Evolutionary conservation across 2,329 filamentous ascomycete species (phyloP).

Genomic region (Apiospora malaysiana): DNA sequence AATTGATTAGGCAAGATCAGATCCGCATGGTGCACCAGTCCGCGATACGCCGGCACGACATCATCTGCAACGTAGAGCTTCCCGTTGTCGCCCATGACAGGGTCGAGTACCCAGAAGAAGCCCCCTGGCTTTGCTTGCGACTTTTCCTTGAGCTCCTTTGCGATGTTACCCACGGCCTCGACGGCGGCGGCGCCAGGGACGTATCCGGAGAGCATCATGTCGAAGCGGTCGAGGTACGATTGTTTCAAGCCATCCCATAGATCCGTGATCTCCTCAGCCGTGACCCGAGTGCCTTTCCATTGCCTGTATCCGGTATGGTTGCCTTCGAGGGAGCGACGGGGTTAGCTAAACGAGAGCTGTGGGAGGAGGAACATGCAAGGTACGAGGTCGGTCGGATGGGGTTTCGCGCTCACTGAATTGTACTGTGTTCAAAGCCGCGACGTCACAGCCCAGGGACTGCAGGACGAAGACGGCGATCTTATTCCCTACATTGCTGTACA

Average conservation of each 20-base stretch:
- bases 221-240: slow-evolving; percentile 85
- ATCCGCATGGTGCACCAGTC: slow-evolving; percentile 80
- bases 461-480: slow-evolving; percentile 96
- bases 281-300: slow-evolving; percentile 82
- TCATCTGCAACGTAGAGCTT: slow-evolving; percentile 89
- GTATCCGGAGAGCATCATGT: slow-evolving; percentile 94
- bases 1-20: slow-evolving; percentile 96
- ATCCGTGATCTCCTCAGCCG: slow-evolving; percentile 81
- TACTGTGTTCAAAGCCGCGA: slow-evolving; percentile 92
- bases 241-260: slow-evolving; percentile 85
- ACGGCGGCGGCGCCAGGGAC: slow-evolving; percentile 87
- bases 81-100: slow-evolving; percentile 97
- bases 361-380: background rate
- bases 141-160: slow-evolving; percentile 75
- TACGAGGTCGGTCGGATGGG: background rate
- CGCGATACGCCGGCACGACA: slow-evolving; percentile 89
- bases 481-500: slow-evolving; percentile 88
- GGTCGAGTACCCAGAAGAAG: slow-evolving; percentile 98
- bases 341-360: slow-evolving; percentile 21
- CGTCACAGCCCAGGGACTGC: slow-evolving; percentile 92
- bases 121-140: slow-evolving; percentile 65
- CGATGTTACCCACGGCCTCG: slow-evolving; percentile 83
- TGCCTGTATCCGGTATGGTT: slow-evolving; percentile 95
- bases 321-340: slow-evolving; percentile 56
- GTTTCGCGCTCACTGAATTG: slow-evolving; percentile 78